Conservation (phyloP, 2,329 filamentous ascomycete species). For the Microdochium paspali region DNA sequence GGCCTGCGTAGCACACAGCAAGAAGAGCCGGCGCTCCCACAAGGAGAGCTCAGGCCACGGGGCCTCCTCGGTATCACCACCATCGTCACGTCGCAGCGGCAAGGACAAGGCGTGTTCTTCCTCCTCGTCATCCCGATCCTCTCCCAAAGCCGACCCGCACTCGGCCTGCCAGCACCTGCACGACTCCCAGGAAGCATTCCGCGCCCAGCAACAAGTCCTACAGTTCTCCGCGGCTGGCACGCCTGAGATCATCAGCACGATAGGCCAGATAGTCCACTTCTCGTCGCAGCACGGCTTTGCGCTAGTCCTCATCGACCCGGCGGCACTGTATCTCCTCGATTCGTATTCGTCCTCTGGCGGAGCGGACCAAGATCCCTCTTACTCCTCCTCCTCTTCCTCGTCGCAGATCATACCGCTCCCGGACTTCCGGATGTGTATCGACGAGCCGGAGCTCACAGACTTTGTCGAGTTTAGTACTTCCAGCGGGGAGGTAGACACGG, state of each 20-base stretch:
- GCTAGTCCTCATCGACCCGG: conserved; percentile 3
- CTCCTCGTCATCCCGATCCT: neutral
- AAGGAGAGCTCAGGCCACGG: neutral
- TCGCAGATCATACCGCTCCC: conserved; percentile 3
- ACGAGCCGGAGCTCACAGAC: conserved; percentile 6
- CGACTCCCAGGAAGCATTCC: conserved; percentile 1
- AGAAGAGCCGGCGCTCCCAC: neutral
- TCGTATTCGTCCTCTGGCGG: too few species aligned
- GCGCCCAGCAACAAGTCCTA: neutral
- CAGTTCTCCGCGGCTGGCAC: neutral
- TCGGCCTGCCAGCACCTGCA: conserved; percentile 2
- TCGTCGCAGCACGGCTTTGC: conserved; percentile 6
- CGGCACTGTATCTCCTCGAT: conserved; percentile 3
- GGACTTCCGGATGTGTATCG: conserved; percentile 1
- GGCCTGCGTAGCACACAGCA: conserved; percentile 1
- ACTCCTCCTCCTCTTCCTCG: too few species aligned
- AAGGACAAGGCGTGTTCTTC: neutral
- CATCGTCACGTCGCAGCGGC: too few species aligned
- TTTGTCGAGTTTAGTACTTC: conserved; percentile 6
- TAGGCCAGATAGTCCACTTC: conserved; percentile 5
- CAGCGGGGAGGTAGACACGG: conserved; percentile 5
- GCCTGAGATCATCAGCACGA: conserved; percentile 1
- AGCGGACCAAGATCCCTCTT: too few species aligned
- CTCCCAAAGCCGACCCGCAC: conserved; percentile 2
- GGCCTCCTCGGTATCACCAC: neutral